Conservation (phyloP, 1,284 basidiomycete species). For the Leccinum solheimii region DNA sequence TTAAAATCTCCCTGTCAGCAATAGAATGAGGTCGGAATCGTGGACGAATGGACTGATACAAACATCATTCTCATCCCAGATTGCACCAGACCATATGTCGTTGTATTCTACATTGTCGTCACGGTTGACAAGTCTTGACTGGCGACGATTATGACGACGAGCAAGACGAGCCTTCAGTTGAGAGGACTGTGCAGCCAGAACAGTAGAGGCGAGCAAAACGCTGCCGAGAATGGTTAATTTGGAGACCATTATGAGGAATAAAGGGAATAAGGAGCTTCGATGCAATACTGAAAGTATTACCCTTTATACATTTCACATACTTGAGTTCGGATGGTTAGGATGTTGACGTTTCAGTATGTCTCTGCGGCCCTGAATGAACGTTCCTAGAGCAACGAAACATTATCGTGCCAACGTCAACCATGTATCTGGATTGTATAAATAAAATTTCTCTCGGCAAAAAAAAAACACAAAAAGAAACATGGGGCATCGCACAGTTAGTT, state of each 20-base stretch:
- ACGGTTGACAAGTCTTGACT: conserved; percentile 3
- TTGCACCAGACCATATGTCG: conserved; percentile 23
- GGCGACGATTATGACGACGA: conserved; percentile 17
- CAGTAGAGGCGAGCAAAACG: conserved; percentile 21
- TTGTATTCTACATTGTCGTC: conserved; percentile 15
- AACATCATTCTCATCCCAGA: conserved; percentile 12
- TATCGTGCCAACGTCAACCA: background rate
- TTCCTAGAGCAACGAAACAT: background rate
- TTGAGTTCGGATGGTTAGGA: conserved; percentile 1
- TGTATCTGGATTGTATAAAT: background rate
- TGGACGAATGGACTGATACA: background rate
- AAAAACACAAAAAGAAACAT: background rate
- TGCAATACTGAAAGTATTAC: background rate
- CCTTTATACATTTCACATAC: background rate
- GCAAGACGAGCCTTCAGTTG: conserved; percentile 8
- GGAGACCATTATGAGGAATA: conserved; percentile 12
- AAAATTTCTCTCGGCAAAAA: background rate
- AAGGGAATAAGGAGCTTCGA: background rate
- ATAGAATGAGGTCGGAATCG: background rate
- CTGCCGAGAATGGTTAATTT: conserved; percentile 18
- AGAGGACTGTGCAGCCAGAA: conserved; percentile 21
- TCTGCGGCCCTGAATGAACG: background rate
- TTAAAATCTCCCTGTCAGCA: conserved; percentile 19
- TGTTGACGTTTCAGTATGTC: background rate
- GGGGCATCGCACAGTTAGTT: background rate